phyloP scores from a whole-genome alignment of 176 grass and related monocot species.

The Triticum timopheevii region DNA sequence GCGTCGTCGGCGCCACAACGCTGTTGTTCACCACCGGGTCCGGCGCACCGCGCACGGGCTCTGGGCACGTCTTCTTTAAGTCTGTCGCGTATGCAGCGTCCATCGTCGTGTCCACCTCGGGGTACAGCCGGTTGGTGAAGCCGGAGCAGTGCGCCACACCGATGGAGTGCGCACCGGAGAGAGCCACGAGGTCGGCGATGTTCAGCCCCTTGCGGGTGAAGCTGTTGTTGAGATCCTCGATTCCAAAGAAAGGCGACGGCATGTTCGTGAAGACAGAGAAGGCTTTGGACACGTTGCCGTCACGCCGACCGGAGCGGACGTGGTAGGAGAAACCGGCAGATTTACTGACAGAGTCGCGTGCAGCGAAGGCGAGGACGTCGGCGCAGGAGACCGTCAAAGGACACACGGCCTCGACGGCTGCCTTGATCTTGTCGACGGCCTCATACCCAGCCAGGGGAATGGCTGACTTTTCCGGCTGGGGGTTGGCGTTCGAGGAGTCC shows the following conservation, averaged over 20 bases:
- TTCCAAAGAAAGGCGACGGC: neutral
- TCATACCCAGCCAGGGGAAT: constrained; percentile 38
- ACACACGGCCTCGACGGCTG: constrained; percentile 17
- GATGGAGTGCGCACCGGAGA: neutral
- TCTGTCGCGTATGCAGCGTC: constrained; percentile 15
- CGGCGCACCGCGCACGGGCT: neutral
- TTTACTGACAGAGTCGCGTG: constrained; percentile 33
- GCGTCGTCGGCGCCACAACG: neutral
- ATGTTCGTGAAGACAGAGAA: neutral
- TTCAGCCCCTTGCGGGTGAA: neutral
- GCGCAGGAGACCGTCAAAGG: constrained; percentile 53
- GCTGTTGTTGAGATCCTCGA: neutral
- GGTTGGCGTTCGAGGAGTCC: neutral
- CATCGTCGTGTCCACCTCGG: constrained; percentile 11
- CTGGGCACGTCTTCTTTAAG: constrained; percentile 27
- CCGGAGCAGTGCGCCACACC: neutral
- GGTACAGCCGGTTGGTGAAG: neutral
- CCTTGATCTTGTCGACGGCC: constrained; percentile 41
- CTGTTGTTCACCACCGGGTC: constrained; percentile 30
- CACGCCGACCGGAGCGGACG: neutral
- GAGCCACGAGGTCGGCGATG: neutral
- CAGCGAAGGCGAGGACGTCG: constrained; percentile 52
- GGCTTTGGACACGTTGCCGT: neutral
- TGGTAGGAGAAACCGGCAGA: neutral
- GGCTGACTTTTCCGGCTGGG: constrained; percentile 41